Evolutionary conservation across 257 asterid genomes (phyloP).

Genomic region (Solanum ossicruentum): DNA sequence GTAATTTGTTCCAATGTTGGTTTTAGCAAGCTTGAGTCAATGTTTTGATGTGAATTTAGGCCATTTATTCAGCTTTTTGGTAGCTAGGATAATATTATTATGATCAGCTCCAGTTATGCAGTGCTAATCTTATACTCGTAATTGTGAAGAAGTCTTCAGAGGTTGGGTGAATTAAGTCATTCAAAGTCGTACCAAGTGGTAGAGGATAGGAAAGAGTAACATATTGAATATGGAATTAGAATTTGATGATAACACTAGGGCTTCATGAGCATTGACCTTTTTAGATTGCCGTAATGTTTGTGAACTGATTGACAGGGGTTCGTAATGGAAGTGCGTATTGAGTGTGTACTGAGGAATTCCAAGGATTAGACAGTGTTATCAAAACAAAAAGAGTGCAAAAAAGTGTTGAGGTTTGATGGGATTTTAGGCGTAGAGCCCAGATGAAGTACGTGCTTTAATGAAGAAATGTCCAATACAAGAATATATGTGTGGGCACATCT

Average conservation of each 20-base stretch:
- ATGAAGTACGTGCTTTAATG: not conserved
- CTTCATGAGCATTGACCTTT: not conserved
- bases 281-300: not conserved
- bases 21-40: not conserved
- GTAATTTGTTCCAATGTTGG: not conserved
- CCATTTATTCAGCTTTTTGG: not conserved
- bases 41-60: not conserved
- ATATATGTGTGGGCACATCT: not conserved
- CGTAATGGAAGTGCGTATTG: not conserved
- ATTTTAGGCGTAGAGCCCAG: not conserved
- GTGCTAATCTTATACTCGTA: not conserved
- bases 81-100: not conserved
- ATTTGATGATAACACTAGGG: not conserved
- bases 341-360: not conserved
- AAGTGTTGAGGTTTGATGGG: not conserved
- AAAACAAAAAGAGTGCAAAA: not conserved
- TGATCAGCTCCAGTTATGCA: not conserved
- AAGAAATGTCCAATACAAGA: not conserved
- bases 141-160: not conserved
- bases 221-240: not conserved
- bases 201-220: not conserved
- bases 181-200: not conserved
- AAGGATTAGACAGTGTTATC: not conserved
- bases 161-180: not conserved
- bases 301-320: not conserved